These are phyloP conservation scores for Haematococcus lacustris DNA, from an alignment of 139 green algal species.

Conservation along the genomic window DNA sequence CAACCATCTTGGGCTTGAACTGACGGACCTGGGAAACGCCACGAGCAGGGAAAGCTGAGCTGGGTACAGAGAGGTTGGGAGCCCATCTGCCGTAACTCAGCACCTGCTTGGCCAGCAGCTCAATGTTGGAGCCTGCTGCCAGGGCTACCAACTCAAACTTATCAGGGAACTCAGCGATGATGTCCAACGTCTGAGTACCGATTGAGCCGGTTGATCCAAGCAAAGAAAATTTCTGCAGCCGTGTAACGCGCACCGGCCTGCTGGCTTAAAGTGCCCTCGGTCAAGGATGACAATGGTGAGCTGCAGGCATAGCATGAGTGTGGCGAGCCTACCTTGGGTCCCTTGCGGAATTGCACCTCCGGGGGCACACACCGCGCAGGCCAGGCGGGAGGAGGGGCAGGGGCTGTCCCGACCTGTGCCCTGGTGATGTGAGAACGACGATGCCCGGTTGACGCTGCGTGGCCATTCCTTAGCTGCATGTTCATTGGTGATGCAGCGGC, in stretches of 20 bases:
- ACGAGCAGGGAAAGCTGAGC: too few relatives aligned
- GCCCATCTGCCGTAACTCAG: neutral
- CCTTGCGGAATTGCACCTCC: constrained; percentile 35
- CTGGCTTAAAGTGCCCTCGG: neutral
- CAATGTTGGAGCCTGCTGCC: constrained; percentile 85
- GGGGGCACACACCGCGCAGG: constrained; percentile 28
- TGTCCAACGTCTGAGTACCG: constrained; percentile 98
- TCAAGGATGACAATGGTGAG: constrained; percentile 42
- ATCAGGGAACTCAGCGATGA: constrained; percentile 89
- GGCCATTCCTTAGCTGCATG: constrained; percentile 13
- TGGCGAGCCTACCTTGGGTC: constrained; percentile 45
- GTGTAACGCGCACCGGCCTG: neutral
- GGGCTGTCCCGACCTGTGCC: constrained; percentile 5
- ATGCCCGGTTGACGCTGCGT: neutral
- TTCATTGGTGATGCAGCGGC: neutral
- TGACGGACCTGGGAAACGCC: constrained; percentile 75
- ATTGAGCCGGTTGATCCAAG: constrained; percentile 92
- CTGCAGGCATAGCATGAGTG: neutral
- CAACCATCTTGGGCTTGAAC: constrained; percentile 87
- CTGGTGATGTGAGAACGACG: neutral
- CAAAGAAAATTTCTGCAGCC: constrained; percentile 84
- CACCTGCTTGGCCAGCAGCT: constrained; percentile 87
- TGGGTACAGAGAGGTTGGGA: neutral
- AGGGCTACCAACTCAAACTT: constrained; percentile 89
- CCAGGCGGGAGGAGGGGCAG: constrained; percentile 37